Evolutionary conservation across 495 filamentous ascomycete genomes (phyloP), one percentile per base, ranked within the genome.

Genomic region (Neurospora hispaniola): DNA sequence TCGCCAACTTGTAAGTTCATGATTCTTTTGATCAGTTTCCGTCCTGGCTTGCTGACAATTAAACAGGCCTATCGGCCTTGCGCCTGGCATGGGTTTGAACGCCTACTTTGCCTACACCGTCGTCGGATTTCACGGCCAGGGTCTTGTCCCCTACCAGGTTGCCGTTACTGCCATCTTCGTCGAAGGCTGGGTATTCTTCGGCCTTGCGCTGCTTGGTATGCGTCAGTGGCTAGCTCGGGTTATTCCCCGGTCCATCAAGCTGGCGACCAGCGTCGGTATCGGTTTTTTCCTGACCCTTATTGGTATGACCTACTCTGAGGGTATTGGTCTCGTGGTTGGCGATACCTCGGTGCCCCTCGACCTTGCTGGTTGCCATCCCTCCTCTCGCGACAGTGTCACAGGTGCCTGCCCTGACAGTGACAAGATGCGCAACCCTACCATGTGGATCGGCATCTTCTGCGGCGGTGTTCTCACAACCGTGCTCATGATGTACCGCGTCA

Each of bases 381-480:
- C 82, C 42, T 76, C 75, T 12, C 68, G 79, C 18, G 74, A 78
- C n/a, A 42, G 39, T 18, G 75, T 73, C 2, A 76, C 77, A 11
- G 88, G 88, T 4, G 71, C 87, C 39, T 91, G 90, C 79, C 80
- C 82, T 1, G 79, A 80, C 70, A 75, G 76, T 20, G 80, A 84
- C 18, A 92, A 93, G 84, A 91, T 94, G 91, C 87, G 90, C 69
- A 93, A 85, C 75, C 89, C 92, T 11, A 89, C 88, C 2, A 87
- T 95, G 87, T 95, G 92, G 92, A 82, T 95, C 72, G 92, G 92
- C 39, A 92, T 96, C 73, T 94, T 94, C 83, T 91, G 89, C 72
- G 91, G 92, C 54, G 92, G 92, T 69, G 84, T 95, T 69, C 83
- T 95, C 54, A 94, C 92, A 7, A 86, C 88, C 7, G 79, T 93